phyloP scores from a whole-genome alignment of 2,329 filamentous ascomycete genomes.

The Aspergillus sclerotialis region DNA sequence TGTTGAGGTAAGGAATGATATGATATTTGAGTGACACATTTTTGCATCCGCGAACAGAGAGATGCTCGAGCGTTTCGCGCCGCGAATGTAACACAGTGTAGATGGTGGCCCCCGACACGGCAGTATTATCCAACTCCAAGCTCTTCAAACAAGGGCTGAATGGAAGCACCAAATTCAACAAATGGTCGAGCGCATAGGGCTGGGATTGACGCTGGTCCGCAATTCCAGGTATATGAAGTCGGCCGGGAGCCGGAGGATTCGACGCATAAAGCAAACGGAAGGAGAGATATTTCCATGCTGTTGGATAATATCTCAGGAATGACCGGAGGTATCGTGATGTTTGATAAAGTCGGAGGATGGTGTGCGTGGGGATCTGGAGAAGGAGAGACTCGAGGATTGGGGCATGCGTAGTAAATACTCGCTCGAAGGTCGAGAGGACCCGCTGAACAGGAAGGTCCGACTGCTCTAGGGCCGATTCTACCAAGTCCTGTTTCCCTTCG shows the following conservation, averaged over 20 bases:
- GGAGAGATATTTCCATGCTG: constrained; percentile 55
- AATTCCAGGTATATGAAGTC: constrained; percentile 26
- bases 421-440: constrained; percentile 44
- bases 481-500: constrained; percentile 12
- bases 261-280: constrained; percentile 46
- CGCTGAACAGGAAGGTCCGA: constrained; percentile 18
- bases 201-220: constrained; percentile 44
- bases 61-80: constrained; percentile 49
- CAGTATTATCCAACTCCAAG: constrained; percentile 55
- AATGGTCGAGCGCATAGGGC: constrained; percentile 52
- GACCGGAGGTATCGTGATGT: constrained; percentile 49
- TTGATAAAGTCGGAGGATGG: constrained; percentile 53
- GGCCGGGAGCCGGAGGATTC: constrained; percentile 23
- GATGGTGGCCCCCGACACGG: constrained; percentile 51
- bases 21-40: constrained; percentile 60
- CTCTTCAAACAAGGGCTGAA: constrained; percentile 51
- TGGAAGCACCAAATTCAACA: constrained; percentile 50
- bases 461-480: constrained; percentile 19
- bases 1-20: constrained; percentile 51
- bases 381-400: constrained; percentile 54
- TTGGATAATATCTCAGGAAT: constrained; percentile 51
- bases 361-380: constrained; percentile 49
- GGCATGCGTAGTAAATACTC: constrained; percentile 49
- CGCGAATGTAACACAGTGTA: constrained; percentile 49
- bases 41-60: constrained; percentile 57